These are phyloP conservation scores for Pyracantha coccinea DNA, from an alignment of 331 rosid species.

Conservation along the genomic window DNA sequence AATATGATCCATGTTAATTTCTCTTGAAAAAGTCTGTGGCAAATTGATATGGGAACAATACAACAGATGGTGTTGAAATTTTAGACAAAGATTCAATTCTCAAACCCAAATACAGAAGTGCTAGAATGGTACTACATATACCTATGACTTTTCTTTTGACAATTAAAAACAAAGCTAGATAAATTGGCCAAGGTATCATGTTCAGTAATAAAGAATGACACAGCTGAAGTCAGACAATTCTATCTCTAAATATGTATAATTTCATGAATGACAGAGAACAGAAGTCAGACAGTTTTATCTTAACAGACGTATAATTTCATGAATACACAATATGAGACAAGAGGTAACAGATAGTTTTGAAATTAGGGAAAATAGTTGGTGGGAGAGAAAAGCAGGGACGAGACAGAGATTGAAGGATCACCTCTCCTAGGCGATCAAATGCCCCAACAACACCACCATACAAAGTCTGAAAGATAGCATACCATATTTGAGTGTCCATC, in stretches of 20 bases:
- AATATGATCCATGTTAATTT: background rate
- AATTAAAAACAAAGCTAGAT: background rate
- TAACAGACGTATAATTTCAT: background rate
- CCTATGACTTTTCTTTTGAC: background rate
- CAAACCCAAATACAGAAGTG: background rate
- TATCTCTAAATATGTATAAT: background rate
- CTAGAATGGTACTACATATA: background rate
- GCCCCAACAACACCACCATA: slow-evolving; percentile 88
- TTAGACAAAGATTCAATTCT: background rate
- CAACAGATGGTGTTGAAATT: background rate
- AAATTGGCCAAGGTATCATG: background rate
- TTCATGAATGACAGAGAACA: background rate
- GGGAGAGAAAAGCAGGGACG: background rate
- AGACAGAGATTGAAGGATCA: slow-evolving; percentile 12
- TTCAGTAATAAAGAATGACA: background rate
- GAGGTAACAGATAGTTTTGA: background rate
- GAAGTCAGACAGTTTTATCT: background rate
- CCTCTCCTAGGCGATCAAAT: slow-evolving; percentile 98
- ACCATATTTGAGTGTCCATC: slow-evolving; percentile 98
- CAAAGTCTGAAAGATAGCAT: slow-evolving; percentile 68
- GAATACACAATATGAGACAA: background rate
- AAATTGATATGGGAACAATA: background rate
- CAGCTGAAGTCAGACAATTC: background rate
- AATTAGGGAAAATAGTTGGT: background rate
- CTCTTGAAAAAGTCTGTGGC: background rate